Evolutionary conservation across 129 eudicot species (phyloP).

Genomic region (Pulicaria dysenterica): DNA sequence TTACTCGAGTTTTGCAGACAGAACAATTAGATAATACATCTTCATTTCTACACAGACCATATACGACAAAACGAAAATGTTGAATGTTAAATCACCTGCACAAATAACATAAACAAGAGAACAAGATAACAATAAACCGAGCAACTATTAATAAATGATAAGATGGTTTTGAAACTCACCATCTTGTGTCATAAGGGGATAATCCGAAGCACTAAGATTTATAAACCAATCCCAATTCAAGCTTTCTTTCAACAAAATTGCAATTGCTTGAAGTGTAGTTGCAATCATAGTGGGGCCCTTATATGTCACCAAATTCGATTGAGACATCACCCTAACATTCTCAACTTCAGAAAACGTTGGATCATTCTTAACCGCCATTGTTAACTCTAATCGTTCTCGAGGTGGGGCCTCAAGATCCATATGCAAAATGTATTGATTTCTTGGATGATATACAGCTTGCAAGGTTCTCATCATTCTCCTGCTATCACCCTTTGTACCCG

Average conservation of each 20-base stretch:
- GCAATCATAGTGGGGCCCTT: conserved; percentile 99
- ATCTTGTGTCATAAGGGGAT: conserved; percentile 98
- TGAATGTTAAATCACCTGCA: not conserved
- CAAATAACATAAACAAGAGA: conserved; percentile 13
- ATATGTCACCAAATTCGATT: conserved; percentile 95
- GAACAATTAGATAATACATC: not conserved
- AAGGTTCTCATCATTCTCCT: conserved; percentile 92
- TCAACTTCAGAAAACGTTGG: conserved; percentile 74
- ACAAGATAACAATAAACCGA: not conserved
- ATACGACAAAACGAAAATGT: not conserved
- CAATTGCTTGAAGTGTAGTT: conserved; percentile 89
- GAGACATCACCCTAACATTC: conserved; percentile 93
- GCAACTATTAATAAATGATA: not conserved
- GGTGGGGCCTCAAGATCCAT: conserved; percentile 99
- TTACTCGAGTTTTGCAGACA: no score
- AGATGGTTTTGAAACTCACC: conserved; percentile 54
- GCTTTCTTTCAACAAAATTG: conserved; percentile 86
- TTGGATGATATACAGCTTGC: conserved; percentile 97
- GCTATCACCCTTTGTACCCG: conserved; percentile 99
- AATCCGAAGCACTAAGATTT: conserved; percentile 98
- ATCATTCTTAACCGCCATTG: conserved; percentile 86
- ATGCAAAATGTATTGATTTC: conserved; percentile 94
- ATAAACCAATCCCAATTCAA: conserved; percentile 79
- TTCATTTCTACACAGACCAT: not conserved
- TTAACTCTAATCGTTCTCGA: conserved; percentile 79